Base-by-base conservation (phyloP, 495 filamentous ascomycete genomes). In the Podospora pseudoanserina region DNA sequence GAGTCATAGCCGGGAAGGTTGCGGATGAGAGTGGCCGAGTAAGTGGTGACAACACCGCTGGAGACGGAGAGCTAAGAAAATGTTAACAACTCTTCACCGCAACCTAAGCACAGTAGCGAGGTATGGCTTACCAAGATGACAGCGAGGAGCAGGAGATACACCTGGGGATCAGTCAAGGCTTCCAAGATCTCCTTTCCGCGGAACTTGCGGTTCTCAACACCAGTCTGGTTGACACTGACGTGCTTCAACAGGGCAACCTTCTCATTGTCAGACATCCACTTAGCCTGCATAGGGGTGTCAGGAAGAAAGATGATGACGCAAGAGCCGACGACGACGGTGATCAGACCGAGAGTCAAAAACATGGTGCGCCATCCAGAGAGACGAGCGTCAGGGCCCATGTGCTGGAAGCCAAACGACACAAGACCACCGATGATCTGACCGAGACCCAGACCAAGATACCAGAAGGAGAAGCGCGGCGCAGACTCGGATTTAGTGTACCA, bases 401-500 rank as follows among this genome's bases (percentile, higher is more conserved):
- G 84, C 75, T 90, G 88, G 68, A 87, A 87, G 18, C 78, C 88
- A 67, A 80, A 90, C 4, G 86, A 88, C 32, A 89, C 76, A 28
- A 87, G 64, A 0, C 88, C 88, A 3, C 88, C 88, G 55, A 89
- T 28, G 26, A 90, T 89, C 76, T 88, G 88, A 18, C 86, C 87
- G 23, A 84, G 66, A 1, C 88, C 88, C 6, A 89, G 77, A 26
- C 88, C 87, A 39, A 79, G 81, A 72, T 87, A 89, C 88, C 88
- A 91, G 71, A 89, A 78, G n/a, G 80, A 83, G 69, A 88, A 88
- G 20, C 88, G 83, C 0, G 86, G 85, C 2, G 85, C 84, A 56
- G 85, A 82, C 71, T 90, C 87, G 0, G 82, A 82, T 60, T 86
- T 85, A 16, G 86, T 90, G 71, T 90, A 91, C 86, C 86, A 91